Base-by-base conservation (phyloP, 2,329 filamentous ascomycete species). In the Ophiostoma populinum region DNA sequence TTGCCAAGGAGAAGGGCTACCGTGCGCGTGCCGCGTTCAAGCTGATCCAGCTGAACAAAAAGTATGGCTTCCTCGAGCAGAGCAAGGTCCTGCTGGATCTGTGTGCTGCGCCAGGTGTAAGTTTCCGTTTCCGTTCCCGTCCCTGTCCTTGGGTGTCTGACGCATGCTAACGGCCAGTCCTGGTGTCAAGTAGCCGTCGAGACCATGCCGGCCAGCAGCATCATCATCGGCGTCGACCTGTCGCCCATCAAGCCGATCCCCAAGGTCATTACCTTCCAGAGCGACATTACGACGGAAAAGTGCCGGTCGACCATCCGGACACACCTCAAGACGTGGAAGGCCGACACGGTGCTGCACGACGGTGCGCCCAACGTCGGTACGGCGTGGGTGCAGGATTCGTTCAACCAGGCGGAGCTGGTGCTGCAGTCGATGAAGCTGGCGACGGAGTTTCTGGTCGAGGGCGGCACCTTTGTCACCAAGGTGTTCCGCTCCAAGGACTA, bases 1-100 rank as follows among this genome's bases (percentile, higher is more conserved):
- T 95, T 50, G 90, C 90, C 42, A 98, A 98, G 59, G 90, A 98
- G 56, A 95, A 94, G 58, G 90, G 90, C 43, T 98, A 94, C 54
- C 70, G 90, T 50, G 87, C 90, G 42, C 73, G 90, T 68, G 86
- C 90, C 47, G 86, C 90, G 38, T 95, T 95, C 70, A 98, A 98
- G 62, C 62, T 98, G 48, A 87, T 98, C 47, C 87, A 98, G 56
- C 64, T 98, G 49, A 98, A 98, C 63, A 94, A 95, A 61, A 95
- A 94, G 55, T 98, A 92, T 78, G 81, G 83, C 46, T 98, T 98
- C 58, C 65, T 98, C 47, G 85, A 95, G 57, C 87, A 92, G 65
- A 92, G 83, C 59, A 92, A 82, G 63, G 90, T 95, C 49, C 64
- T 94, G 42, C 67, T 98, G 54, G 92, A 98, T 76, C 79, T 98